A percentile compares a stretch with the other conserved stretches of the same genome.
phyloP scores from a whole-genome alignment of 208 protist genomes.

The Tritrichomonas foetus region DNA sequence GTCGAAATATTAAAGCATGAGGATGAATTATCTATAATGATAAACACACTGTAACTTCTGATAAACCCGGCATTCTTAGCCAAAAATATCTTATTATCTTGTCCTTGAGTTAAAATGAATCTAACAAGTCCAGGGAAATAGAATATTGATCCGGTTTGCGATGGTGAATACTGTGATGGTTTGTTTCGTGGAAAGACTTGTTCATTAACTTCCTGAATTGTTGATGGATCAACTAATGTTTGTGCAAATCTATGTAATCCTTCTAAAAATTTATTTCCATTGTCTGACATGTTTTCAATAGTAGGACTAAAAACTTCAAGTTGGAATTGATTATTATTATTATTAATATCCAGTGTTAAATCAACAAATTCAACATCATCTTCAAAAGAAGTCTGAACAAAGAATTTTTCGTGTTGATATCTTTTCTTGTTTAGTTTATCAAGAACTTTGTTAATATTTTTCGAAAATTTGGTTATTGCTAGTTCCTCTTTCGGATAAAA shows the following conservation, averaged over 20 bases:
- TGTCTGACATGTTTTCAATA: too few species aligned
- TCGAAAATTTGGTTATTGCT: neutral
- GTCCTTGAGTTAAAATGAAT: constrained; percentile 1
- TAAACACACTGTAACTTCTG: neutral
- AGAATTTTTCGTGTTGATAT: neutral
- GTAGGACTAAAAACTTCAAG: neutral
- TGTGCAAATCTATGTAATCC: neutral
- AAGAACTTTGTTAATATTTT: neutral
- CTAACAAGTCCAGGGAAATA: neutral
- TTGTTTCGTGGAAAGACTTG: neutral
- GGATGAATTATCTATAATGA: neutral
- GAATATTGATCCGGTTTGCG: neutral
- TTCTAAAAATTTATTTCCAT: neutral
- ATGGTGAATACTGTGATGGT: neutral
- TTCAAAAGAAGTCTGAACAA: neutral
- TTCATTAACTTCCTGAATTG: too few species aligned
- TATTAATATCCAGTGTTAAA: neutral
- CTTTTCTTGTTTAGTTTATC: neutral
- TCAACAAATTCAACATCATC: neutral
- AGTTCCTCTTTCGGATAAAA: neutral
- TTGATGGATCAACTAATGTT: too few species aligned
- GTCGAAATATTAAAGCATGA: neutral
- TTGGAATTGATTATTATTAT: neutral
- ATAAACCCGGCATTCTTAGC: neutral
- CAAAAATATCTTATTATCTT: neutral